phyloP scores from a whole-genome alignment of 139 green algal species.

The Pleodorina starrii region DNA sequence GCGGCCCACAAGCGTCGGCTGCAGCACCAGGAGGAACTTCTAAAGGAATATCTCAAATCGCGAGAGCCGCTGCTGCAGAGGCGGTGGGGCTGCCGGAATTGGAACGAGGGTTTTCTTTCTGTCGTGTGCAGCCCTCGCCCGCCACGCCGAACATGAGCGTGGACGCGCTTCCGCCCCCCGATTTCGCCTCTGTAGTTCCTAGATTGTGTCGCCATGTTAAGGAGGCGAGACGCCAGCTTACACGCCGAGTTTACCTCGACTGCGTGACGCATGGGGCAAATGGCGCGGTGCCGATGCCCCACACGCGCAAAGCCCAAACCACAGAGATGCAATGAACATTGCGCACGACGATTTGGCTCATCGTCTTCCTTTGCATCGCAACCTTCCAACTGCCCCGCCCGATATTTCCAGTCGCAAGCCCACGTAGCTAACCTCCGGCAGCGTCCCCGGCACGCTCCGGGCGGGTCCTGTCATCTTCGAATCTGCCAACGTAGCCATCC shows the following conservation, averaged over 20 bases:
- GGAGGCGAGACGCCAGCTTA: not conserved
- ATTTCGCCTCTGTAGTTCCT: not conserved
- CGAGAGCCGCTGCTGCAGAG: slow-evolving; percentile 30
- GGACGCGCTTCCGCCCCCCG: too few species aligned
- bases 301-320: not conserved
- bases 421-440: not conserved
- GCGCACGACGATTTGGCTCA: not conserved
- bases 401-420: too few species aligned
- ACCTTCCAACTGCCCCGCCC: too few species aligned
- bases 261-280: not conserved
- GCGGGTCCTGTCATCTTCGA: not conserved
- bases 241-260: not conserved
- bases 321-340: too few species aligned
- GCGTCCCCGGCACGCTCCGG: not conserved
- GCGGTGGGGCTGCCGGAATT: not conserved
- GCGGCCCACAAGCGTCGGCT: not conserved
- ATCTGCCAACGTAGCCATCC: not conserved
- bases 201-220: not conserved
- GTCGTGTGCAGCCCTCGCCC: not conserved
- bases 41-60: not conserved
- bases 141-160: not conserved
- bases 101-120: not conserved
- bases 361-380: not conserved
- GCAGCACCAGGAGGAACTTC: slow-evolving; percentile 16
- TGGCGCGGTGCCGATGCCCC: not conserved